Conservation (phyloP, 352 stramenopile genomes). For the Globisporangium okanoganense region DNA sequence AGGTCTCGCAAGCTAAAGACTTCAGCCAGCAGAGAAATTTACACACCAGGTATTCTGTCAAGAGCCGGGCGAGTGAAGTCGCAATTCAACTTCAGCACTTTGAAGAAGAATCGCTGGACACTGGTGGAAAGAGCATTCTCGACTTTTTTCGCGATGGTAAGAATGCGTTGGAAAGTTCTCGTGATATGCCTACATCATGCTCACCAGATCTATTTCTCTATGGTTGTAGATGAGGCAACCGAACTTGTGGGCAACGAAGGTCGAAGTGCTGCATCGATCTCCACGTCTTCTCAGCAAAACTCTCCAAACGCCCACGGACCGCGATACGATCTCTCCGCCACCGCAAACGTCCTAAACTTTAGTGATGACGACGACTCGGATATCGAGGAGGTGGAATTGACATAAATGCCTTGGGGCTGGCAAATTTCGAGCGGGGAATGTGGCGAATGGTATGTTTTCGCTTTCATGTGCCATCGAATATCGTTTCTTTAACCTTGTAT, state of each 20-base stretch:
- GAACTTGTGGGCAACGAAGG: not conserved
- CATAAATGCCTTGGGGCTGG: conserved; percentile 4
- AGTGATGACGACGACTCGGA: conserved; percentile 40
- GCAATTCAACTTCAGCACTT: not conserved
- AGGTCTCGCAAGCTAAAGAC: not conserved
- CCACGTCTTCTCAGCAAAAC: not conserved
- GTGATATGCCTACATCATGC: too few species aligned
- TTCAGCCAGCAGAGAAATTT: not conserved
- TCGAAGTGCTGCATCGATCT: not conserved
- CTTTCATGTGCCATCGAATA: not conserved
- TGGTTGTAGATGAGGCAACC: not conserved
- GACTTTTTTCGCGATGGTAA: conserved; percentile 3
- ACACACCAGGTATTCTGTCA: not conserved
- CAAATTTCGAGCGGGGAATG: not conserved
- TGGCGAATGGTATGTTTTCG: not conserved
- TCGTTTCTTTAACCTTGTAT: not conserved
- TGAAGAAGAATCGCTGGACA: not conserved
- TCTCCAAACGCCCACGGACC: not conserved
- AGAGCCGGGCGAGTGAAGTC: not conserved
- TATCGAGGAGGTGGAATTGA: conserved; percentile 55
- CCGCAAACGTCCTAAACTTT: conserved; percentile 25
- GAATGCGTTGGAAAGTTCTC: too few species aligned
- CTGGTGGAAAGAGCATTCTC: not conserved
- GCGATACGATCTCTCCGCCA: not conserved
- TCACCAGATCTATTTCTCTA: not conserved